These are phyloP conservation scores for Coemansia sp. DNA, from an alignment of 192 early-diverging fungal genomes.

Conservation along the genomic window DNA sequence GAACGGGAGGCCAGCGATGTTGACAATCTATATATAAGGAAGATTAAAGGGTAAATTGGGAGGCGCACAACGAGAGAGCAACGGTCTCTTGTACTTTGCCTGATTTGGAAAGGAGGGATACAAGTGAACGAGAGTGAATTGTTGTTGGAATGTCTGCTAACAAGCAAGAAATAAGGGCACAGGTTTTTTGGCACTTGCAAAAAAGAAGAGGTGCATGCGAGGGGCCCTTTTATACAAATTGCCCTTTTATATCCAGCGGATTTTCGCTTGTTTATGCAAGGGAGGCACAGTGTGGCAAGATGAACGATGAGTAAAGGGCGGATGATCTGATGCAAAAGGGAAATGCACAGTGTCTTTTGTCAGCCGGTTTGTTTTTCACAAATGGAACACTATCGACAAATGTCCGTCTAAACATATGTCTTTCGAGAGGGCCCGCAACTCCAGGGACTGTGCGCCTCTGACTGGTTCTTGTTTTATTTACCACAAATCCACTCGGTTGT, in stretches of 20 bases:
- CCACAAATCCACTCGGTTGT: no score
- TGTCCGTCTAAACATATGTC: not conserved
- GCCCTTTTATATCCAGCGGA: not conserved
- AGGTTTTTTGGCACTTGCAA: not conserved
- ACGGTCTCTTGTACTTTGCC: not conserved
- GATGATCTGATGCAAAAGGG: not conserved
- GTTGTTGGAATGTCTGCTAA: not conserved
- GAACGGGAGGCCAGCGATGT: not conserved
- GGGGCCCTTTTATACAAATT: not conserved
- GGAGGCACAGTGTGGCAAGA: not conserved
- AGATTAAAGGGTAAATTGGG: slow-evolving; percentile 1
- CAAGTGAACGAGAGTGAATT: not conserved
- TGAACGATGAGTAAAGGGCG: not conserved
- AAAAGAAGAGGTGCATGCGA: not conserved
- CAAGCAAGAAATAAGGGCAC: not conserved
- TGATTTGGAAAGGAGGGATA: slow-evolving; percentile 4
- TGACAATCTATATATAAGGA: slow-evolving; percentile 4
- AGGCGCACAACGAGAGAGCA: not conserved
- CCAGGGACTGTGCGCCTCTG: not conserved
- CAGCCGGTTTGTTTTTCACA: not conserved
- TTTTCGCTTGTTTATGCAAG: not conserved
- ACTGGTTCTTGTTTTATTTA: no score
- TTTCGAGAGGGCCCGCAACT: not conserved
- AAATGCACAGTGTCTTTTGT: not conserved
- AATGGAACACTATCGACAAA: not conserved